Evolutionary conservation across 768 basidiomycete genomes (phyloP).

Genomic region (Chalciporus piperatus): DNA sequence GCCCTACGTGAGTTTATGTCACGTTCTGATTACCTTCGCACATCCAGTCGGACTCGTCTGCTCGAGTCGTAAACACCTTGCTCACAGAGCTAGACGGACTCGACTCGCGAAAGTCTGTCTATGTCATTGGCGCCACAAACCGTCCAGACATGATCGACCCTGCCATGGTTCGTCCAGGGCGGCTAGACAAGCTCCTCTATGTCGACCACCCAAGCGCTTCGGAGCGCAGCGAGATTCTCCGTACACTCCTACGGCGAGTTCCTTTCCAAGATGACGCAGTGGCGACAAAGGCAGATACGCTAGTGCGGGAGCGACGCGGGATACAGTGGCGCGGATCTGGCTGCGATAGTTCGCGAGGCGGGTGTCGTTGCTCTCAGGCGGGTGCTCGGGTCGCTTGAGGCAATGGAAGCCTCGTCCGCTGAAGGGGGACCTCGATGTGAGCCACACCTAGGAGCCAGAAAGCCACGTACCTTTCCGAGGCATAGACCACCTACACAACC

Average conservation of each 20-base stretch:
- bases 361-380: constrained; percentile 79
- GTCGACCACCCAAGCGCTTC: constrained; percentile 76
- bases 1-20: background rate
- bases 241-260: constrained; percentile 69
- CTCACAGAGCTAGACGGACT: constrained; percentile 93
- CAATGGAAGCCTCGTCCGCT: constrained; percentile 39
- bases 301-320: constrained; percentile 66
- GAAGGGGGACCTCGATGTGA: no score
- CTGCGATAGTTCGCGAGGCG: constrained; percentile 84
- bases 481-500: constrained; percentile 4
- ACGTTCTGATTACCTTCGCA: background rate
- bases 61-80: constrained; percentile 87
- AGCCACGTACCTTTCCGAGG: background rate
- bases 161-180: constrained; percentile 95
- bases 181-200: constrained; percentile 91
- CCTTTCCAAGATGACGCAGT: constrained; percentile 47
- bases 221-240: constrained; percentile 83
- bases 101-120: constrained; percentile 80
- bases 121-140: constrained; percentile 95
- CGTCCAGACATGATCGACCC: constrained; percentile 99
- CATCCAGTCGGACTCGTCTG: constrained; percentile 78
- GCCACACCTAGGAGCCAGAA: background rate
- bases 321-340: constrained; percentile 90
- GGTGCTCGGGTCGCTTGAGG: constrained; percentile 64
- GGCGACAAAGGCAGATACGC: constrained; percentile 32